Evolutionary conservation across 352 stramenopile genomes (phyloP).

Genomic region (Pythium utonaiense): DNA sequence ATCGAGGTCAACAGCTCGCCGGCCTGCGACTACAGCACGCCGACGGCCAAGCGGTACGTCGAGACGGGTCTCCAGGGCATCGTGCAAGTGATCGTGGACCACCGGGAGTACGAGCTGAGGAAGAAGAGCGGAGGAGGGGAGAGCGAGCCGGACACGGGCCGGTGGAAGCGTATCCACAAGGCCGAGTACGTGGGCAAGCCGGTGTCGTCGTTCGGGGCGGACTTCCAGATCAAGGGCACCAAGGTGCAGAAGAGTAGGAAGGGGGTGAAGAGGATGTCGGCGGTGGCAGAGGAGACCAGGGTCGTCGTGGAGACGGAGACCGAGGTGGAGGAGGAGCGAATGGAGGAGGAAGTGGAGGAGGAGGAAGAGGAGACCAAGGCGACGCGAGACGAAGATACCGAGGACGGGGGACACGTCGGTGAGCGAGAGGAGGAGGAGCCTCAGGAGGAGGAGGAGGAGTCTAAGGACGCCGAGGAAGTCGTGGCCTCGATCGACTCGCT

Average conservation of each 20-base stretch:
- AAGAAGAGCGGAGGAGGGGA: constrained; percentile 29
- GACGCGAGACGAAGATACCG: neutral
- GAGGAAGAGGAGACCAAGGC: too few species aligned
- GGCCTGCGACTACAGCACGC: constrained; percentile 92
- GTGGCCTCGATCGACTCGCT: neutral
- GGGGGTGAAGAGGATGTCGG: neutral
- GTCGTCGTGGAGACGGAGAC: neutral
- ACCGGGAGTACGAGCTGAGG: constrained; percentile 60
- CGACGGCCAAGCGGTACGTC: constrained; percentile 87
- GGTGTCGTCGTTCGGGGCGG: constrained; percentile 53
- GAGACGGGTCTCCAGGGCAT: constrained; percentile 79
- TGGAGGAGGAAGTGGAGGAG: neutral
- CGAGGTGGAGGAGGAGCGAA: neutral
- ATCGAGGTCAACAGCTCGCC: constrained; percentile 93
- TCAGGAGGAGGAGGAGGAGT: neutral
- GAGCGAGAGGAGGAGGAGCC: neutral
- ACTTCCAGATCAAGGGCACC: constrained; percentile 63
- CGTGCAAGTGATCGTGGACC: constrained; percentile 88
- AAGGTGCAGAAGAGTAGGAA: constrained; percentile 33
- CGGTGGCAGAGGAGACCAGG: neutral
- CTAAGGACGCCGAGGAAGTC: neutral
- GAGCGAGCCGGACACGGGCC: constrained; percentile 49
- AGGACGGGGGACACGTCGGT: neutral
- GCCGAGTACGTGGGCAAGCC: constrained; percentile 64
- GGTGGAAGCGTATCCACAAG: constrained; percentile 62